phyloP scores from a whole-genome alignment of 192 early-diverging fungal species.

The Backusella liffmaniae region DNA sequence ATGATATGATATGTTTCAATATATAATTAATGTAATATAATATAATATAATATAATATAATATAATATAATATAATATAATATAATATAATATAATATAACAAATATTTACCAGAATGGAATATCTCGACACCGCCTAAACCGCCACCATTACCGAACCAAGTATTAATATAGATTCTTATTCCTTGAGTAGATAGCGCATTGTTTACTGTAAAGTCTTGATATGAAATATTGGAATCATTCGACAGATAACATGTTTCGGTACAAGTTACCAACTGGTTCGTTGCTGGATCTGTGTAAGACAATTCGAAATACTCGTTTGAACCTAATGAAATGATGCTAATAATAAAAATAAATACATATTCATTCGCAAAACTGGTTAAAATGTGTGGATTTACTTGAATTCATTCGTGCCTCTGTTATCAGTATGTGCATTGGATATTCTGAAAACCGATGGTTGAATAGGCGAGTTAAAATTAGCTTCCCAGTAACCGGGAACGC shows the following conservation, averaged over 20 bases:
- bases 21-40: background rate
- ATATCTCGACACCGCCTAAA: constrained; percentile 27
- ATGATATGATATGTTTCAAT: constrained; percentile 1
- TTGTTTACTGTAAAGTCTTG: constrained; percentile 47
- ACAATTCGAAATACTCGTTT: constrained; percentile 56
- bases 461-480: constrained; percentile 53
- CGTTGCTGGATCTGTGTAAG: constrained; percentile 63
- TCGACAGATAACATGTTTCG: constrained; percentile 32
- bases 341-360: background rate
- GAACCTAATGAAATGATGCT: constrained; percentile 57
- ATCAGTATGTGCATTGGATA: constrained; percentile 58
- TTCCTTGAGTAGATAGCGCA: constrained; percentile 43
- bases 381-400: constrained; percentile 27
- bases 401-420: constrained; percentile 66
- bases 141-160: constrained; percentile 40
- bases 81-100: no score
- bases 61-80: no score
- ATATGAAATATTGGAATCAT: constrained; percentile 32
- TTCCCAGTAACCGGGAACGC: constrained; percentile 67
- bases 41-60: no score
- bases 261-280: constrained; percentile 40
- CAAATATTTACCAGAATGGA: constrained; percentile 29
- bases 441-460: constrained; percentile 62
- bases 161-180: constrained; percentile 48
- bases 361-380: background rate